Base-by-base conservation (phyloP, 257 asterid species). In the Primulina tabacum region DNA sequence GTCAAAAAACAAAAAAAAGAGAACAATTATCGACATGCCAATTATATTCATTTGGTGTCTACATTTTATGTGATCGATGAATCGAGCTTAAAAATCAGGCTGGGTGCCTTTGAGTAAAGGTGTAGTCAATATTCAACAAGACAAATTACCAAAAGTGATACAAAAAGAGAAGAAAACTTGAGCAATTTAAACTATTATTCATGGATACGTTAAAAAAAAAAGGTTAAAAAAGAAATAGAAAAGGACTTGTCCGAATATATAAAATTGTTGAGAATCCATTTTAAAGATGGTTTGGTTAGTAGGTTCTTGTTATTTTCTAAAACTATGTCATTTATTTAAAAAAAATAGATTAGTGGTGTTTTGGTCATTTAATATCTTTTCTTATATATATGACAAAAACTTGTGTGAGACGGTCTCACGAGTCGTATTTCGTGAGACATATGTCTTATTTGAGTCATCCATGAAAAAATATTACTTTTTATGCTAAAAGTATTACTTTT, bases 211-310 rank as follows among this genome's bases (percentile, higher is more conserved):
- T 57, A 57, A 35, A 21, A 65, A 74, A n/a, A n/a, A 26, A 37
- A 40, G 37, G 30, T 17, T 2, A 43, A 43, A 68, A 78, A 70
- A 70, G 76, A 60, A 65, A 65, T 65, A 8, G 76, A 78, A 65
- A 73, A 66, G 43, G 79, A 73, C 64, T 28, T 11, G 56, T 9
- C 29, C 16, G 34, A 55, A 60, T 52, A 30, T 67, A 37, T 52
- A 50, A 59, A 3, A 14, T 40, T 65, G 17, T 43, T 18, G 52
- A 40, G 52, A 40, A 40, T 21, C 53, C 73, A 71, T 65, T 33
- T 30, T 32, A 32, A 32, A 32, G 34, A 32, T 32, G 5, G 7
- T 32, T 0, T 32, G 5, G 5, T 32, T 5, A 32, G 6, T 32
- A 32, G 7, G 34, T 32, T 32, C 34, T 32, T 32, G 34, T 32